Percentiles rank a stretch among this genome's conserved stretches.
Evolutionary conservation across 768 basidiomycete genomes (phyloP).

Genomic region (Agrocybe praecox): DNA sequence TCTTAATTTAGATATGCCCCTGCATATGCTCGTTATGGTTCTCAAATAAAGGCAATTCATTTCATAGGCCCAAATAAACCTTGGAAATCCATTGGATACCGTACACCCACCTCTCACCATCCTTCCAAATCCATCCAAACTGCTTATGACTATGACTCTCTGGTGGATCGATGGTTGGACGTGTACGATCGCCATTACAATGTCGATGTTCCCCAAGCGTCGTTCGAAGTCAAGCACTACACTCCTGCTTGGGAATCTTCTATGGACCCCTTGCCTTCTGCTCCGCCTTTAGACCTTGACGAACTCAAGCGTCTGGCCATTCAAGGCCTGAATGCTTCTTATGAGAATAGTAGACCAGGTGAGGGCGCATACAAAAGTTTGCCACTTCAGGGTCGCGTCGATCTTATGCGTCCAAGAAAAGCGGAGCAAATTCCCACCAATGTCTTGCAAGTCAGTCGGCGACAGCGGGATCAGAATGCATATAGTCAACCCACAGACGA

Average conservation of each 20-base stretch:
- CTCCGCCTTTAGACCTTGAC: conserved; percentile 52
- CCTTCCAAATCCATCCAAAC: conserved; percentile 35
- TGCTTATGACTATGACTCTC: conserved; percentile 75
- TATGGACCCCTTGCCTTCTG: conserved; percentile 16
- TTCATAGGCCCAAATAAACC: conserved; percentile 98
- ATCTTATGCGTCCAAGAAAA: conserved; percentile 71
- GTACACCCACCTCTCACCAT: conserved; percentile 49
- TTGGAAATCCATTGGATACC: conserved; percentile 77
- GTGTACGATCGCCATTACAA: conserved; percentile 91
- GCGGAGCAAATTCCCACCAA: conserved; percentile 16
- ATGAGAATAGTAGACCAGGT: conserved; percentile 21
- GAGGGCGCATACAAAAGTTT: conserved; percentile 80
- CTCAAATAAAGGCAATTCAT: conserved; percentile 84
- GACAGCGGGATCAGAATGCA: conserved; percentile 21
- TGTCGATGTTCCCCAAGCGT: conserved; percentile 44
- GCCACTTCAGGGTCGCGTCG: conserved; percentile 87
- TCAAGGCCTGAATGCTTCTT: conserved; percentile 48
- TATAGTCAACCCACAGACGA: conserved; percentile 18
- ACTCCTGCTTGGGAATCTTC: conserved; percentile 71
- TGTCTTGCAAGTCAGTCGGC: background rate
- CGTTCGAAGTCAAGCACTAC: conserved; percentile 70
- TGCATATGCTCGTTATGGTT: conserved; percentile 92
- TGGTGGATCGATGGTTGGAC: conserved; percentile 89
- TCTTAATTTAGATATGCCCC: conserved; percentile 79
- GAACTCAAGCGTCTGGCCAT: conserved; percentile 65